Conservation (phyloP, 129 eudicot species). For the Smallanthus sonchifolius region DNA sequence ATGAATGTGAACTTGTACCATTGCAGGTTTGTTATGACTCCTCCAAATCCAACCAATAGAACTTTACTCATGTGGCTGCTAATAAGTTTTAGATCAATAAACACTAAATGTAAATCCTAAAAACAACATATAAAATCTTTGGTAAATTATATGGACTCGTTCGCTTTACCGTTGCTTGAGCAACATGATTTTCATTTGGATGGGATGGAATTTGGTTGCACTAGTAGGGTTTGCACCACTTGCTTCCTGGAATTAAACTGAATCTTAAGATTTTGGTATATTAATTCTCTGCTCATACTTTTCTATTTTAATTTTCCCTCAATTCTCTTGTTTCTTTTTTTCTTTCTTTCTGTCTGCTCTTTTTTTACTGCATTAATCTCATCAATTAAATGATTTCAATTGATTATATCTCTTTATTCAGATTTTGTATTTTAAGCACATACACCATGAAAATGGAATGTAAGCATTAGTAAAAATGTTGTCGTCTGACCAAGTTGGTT, state of each 20-base stretch:
- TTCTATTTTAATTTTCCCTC: neutral
- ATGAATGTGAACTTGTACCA: neutral
- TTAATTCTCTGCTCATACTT: neutral
- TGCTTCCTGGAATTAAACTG: neutral
- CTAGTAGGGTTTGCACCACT: neutral
- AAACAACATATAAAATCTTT: neutral
- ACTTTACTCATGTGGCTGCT: neutral
- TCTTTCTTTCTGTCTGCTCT: neutral
- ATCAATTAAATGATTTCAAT: neutral
- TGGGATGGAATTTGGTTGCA: neutral
- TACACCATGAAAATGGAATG: neutral
- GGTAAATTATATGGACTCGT: neutral
- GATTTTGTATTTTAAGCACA: neutral
- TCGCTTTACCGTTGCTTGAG: neutral
- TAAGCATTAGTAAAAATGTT: neutral
- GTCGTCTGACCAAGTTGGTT: neutral
- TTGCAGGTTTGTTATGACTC: slow-evolving; percentile 9
- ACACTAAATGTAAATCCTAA: neutral
- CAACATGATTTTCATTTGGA: neutral
- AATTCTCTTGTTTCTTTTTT: neutral
- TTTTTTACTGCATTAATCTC: neutral
- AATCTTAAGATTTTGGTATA: slow-evolving; percentile 1
- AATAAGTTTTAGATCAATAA: slow-evolving; percentile 7
- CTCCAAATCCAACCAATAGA: neutral
- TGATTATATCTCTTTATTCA: neutral